Base-by-base conservation (phyloP, 2,329 filamentous ascomycete genomes). In the Lasiodiplodia sp. region DNA sequence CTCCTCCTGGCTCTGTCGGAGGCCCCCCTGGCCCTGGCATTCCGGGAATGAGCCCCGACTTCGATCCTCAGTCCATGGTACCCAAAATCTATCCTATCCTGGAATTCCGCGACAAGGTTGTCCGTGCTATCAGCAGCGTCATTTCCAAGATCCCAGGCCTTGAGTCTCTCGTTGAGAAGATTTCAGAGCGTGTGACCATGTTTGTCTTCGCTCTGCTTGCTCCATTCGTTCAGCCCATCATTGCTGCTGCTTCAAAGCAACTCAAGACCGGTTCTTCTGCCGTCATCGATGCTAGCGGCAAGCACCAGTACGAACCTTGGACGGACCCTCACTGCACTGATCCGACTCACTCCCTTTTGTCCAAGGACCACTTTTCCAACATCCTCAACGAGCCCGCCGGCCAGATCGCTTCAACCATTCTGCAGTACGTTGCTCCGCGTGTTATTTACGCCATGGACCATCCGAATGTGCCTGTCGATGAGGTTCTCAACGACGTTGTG, bases 381-480 rank as follows among this genome's bases (percentile, higher is more conserved):
- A 76, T 85, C 31, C 74, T 86, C 21, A 86, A 86, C 72, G 75
- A 80, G 65, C 84, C 84, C 4, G 82, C 84, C 7, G 84, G 84
- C 11, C 78, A 82, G 71, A 77, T 85, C 11, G 84, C 84, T 2
- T 78, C 82, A 6, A 76, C 74, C 0, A 91, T 97, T 69, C 82
- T 98, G 28, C 89, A 96, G 83, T 98, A 97, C 74, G 88, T 92
- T 38, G 92, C 94, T 1, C 95, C 95, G 2, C 92, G 95, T 40
- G 83, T 98, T 58, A 85, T 99, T 23, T 97, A 95, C 76, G 95
- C 94, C 3, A 98, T 94, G 93, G 92, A 98, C 72, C 92, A 98
- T 77, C 88, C 91, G 2, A 89, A 91, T 53, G 89, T 97, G 0
- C 88, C 93, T 0, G 91, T 96, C 4, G 88, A 96, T 47, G 92